Percentiles rank a stretch among this genome's conserved stretches.
Conservation (phyloP, 139 green algal genomes). For the Trebouxia sp. region DNA sequence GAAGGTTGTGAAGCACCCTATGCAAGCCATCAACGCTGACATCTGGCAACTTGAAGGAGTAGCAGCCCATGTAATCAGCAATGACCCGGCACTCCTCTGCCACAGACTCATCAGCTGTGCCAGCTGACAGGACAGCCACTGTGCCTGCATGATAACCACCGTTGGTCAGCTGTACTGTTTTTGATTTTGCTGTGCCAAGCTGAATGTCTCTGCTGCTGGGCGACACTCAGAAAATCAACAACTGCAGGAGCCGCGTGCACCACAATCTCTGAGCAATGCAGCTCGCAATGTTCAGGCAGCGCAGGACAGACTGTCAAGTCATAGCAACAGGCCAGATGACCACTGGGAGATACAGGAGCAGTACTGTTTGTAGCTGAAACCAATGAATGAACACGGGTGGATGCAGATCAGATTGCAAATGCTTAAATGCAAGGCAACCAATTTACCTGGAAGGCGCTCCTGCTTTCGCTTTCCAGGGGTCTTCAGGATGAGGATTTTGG, state of each 20-base stretch:
- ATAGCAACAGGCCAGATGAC: too few species aligned
- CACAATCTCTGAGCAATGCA: too few species aligned
- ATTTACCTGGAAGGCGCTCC: constrained; percentile 33
- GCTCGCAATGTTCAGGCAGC: too few species aligned
- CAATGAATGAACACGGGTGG: too few species aligned
- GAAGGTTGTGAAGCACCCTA: constrained; percentile 36
- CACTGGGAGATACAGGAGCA: too few species aligned
- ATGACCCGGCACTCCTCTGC: constrained; percentile 74
- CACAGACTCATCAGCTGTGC: constrained; percentile 60
- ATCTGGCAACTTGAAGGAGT: constrained; percentile 64
- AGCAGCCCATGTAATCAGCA: constrained; percentile 67
- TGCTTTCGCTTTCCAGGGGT: constrained; percentile 37
- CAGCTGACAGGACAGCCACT: constrained; percentile 69
- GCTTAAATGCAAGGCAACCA: not conserved
- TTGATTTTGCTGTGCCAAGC: too few species aligned
- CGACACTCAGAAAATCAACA: too few species aligned
- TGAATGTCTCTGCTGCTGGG: too few species aligned
- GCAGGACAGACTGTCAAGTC: too few species aligned
- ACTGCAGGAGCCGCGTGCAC: too few species aligned
- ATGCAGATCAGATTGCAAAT: too few species aligned
- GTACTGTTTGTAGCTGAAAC: too few species aligned
- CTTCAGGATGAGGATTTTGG: constrained; percentile 40
- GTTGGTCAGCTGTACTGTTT: not conserved
- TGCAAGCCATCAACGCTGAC: constrained; percentile 69
- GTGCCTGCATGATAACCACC: constrained; percentile 48